phyloP scores from a whole-genome alignment of 495 filamentous ascomycete genomes.

The Tuber borchii region DNA sequence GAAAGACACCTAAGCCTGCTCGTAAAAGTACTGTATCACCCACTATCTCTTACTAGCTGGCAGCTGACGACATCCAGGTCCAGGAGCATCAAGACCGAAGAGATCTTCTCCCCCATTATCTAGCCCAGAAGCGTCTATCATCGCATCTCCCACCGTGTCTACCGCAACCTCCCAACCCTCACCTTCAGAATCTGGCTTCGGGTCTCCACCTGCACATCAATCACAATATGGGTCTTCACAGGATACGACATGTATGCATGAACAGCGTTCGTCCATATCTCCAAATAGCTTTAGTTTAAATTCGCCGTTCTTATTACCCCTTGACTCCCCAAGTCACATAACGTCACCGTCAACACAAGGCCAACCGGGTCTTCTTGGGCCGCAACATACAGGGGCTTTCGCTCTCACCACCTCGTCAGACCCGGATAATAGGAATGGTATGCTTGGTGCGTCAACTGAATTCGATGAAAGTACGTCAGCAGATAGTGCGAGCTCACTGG shows the following conservation, averaged over 20 bases:
- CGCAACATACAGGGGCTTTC: slow-evolving; percentile 10
- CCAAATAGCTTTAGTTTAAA: slow-evolving; percentile 9
- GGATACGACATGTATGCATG: slow-evolving; percentile 26
- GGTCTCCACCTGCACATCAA: slow-evolving; percentile 41
- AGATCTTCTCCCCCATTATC: slow-evolving; percentile 28
- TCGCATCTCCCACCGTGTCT: slow-evolving; percentile 4
- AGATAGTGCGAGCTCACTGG: background rate
- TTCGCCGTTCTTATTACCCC: slow-evolving; percentile 13
- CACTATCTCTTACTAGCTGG: slow-evolving; percentile 1
- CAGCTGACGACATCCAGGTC: slow-evolving; percentile 22
- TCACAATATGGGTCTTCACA: slow-evolving; percentile 38
- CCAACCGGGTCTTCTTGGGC: background rate
- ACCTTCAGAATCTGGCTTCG: slow-evolving; percentile 12
- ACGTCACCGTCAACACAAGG: slow-evolving; percentile 2
- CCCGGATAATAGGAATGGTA: slow-evolving; percentile 5
- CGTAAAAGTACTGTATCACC: slow-evolving; percentile 33
- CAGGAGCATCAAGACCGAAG: slow-evolving; percentile 31
- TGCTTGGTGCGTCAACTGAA: background rate
- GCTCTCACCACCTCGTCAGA: slow-evolving; percentile 3
- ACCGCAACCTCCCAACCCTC: slow-evolving; percentile 7
- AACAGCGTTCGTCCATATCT: slow-evolving; percentile 18
- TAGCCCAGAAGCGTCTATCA: slow-evolving; percentile 12
- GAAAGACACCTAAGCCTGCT: slow-evolving; percentile 44
- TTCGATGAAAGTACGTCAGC: background rate
- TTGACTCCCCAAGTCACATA: slow-evolving; percentile 14